Conservation (phyloP, 176 grass and related monocot species). For the Zea mays region DNA sequence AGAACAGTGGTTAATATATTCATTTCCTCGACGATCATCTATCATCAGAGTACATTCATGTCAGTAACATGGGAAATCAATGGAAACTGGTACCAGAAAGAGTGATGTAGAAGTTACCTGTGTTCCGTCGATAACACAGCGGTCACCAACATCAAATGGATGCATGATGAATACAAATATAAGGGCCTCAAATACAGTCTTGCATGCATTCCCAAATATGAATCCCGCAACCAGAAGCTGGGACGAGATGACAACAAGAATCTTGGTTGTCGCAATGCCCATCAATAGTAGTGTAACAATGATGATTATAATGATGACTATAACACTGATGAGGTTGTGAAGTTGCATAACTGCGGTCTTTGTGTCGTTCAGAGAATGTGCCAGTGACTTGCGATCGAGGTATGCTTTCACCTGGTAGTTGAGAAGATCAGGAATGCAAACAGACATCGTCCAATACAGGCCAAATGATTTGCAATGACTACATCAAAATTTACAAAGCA, state of each 20-base stretch:
- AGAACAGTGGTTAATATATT: conserved; percentile 97
- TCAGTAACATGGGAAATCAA: conserved; percentile 19
- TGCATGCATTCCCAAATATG: conserved; percentile 97
- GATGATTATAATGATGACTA: conserved; percentile 65
- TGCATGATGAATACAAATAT: conserved; percentile 99
- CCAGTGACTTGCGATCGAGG: conserved; percentile 79
- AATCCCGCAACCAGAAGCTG: conserved; percentile 88
- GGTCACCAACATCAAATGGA: conserved; percentile 93
- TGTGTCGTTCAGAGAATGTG: conserved; percentile 93
- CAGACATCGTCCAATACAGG: not conserved
- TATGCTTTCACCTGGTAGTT: conserved; percentile 75
- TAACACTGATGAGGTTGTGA: conserved; percentile 69
- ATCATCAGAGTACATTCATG: conserved; percentile 17
- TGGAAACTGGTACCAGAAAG: not conserved
- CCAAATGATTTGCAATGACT: not conserved
- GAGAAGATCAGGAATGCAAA: conserved; percentile 33
- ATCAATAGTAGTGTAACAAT: conserved; percentile 70
- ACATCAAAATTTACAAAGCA: not conserved
- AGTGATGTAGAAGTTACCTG: conserved; percentile 58
- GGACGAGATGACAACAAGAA: conserved; percentile 81
- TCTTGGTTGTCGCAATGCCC: conserved; percentile 88
- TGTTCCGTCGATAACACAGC: conserved; percentile 83
- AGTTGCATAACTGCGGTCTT: conserved; percentile 95
- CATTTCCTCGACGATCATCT: conserved; percentile 99
- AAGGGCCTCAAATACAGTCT: conserved; percentile 88